Conservation (phyloP, 2,329 filamentous ascomycete genomes). For the Fusarium sp. region DNA sequence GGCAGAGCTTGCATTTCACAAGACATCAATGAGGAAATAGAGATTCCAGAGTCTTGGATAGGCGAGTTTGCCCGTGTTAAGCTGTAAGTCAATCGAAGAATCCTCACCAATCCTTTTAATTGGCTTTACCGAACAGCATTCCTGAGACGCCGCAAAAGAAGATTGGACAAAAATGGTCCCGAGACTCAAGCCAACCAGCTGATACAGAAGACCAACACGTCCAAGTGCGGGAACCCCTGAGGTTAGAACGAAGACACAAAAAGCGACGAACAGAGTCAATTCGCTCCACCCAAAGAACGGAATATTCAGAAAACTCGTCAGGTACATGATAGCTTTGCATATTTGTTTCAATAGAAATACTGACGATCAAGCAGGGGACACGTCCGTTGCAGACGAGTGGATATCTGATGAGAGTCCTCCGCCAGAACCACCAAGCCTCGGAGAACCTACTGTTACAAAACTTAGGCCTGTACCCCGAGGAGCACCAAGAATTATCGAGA, state of each 20-base stretch:
- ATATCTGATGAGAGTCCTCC: not conserved
- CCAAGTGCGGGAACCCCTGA: not conserved
- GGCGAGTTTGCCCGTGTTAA: conserved; percentile 32
- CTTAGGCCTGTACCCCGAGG: conserved; percentile 42
- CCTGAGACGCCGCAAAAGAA: conserved; percentile 32
- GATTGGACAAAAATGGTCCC: too few relatives aligned
- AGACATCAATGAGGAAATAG: not conserved
- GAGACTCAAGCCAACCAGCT: not conserved
- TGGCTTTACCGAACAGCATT: conserved; percentile 23
- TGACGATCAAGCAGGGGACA: not conserved
- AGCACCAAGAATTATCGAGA: conserved; percentile 43
- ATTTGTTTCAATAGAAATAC: not conserved
- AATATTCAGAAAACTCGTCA: not conserved
- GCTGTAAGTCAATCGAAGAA: conserved; percentile 8
- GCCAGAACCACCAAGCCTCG: not conserved
- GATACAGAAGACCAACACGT: not conserved
- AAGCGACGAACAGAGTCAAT: conserved; percentile 37
- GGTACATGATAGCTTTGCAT: not conserved
- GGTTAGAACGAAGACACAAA: not conserved
- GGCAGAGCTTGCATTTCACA: not conserved
- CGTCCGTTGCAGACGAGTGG: not conserved
- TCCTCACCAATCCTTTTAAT: fast-evolving
- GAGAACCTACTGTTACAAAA: conserved; percentile 15
- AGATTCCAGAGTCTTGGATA: not conserved
- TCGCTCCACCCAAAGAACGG: conserved; percentile 7